Conservation (phyloP, 2,329 filamentous ascomycete species). For the Fusarium proliferatum region DNA sequence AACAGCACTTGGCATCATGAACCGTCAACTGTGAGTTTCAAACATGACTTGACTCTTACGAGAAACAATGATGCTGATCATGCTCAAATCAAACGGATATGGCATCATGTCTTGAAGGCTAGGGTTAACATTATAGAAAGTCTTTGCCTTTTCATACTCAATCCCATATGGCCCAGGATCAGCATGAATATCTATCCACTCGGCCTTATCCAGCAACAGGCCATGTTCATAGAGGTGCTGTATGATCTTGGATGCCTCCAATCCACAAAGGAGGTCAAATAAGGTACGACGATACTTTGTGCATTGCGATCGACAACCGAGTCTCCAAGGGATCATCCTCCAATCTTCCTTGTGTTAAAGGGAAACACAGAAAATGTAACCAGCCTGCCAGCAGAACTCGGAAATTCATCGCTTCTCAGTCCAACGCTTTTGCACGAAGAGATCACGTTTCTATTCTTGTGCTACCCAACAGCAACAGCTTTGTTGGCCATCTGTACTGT, state of each 20-base stretch:
- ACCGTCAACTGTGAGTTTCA: neutral
- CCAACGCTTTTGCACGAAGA: conserved; percentile 3
- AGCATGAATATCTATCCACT: neutral
- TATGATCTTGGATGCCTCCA: neutral
- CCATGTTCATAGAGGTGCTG: neutral
- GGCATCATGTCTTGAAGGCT: neutral
- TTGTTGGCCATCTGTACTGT: conserved; percentile 1
- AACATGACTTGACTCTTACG: neutral
- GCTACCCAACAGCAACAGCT: conserved; percentile 1
- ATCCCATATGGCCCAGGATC: neutral
- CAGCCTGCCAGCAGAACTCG: neutral
- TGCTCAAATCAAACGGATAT: neutral
- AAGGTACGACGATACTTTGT: conserved; percentile 7
- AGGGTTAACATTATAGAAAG: neutral
- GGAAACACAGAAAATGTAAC: conserved; percentile 15
- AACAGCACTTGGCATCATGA: neutral
- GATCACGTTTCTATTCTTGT: conserved; percentile 24
- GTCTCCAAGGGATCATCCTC: neutral
- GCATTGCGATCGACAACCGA: conserved; percentile 30
- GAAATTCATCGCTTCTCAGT: neutral
- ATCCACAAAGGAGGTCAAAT: neutral
- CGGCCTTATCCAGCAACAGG: neutral
- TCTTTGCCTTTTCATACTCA: neutral
- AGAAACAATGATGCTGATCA: neutral
- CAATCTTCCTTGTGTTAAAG: neutral